phyloP scores from a whole-genome alignment of 2,329 filamentous ascomycete genomes.

The Penicillium sp. region DNA sequence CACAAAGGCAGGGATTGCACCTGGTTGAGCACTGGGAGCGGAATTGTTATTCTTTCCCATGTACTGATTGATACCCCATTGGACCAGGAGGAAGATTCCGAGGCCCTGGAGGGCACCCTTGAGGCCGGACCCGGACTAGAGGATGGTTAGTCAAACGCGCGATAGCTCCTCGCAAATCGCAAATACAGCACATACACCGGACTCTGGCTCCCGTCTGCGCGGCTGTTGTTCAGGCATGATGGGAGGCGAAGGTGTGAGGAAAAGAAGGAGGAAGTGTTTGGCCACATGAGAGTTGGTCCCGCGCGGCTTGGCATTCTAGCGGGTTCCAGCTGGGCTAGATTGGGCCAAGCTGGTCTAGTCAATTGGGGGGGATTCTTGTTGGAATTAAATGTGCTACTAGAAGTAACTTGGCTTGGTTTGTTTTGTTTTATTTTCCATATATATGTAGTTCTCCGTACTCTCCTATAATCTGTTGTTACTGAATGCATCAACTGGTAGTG shows the following conservation, averaged over 20 bases:
- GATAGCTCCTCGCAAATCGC: background rate
- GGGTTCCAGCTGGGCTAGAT: conserved; percentile 5
- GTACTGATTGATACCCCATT: conserved; percentile 62
- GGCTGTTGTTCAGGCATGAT: conserved; percentile 47
- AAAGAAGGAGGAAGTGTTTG: conserved; percentile 16
- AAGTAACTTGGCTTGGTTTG: too few species aligned
- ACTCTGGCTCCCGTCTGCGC: conserved; percentile 39
- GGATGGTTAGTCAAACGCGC: conserved; percentile 26
- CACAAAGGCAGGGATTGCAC: conserved; percentile 64
- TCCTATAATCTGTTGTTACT: too few species aligned
- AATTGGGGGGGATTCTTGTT: too few species aligned
- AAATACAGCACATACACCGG: conserved; percentile 29
- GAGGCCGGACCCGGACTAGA: conserved; percentile 48
- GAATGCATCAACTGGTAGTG: background rate
- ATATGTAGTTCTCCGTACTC: too few species aligned
- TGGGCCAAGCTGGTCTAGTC: too few species aligned
- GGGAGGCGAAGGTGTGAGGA: conserved; percentile 15
- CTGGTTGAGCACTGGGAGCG: conserved; percentile 25
- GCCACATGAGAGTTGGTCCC: conserved; percentile 8
- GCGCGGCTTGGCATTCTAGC: conserved; percentile 18
- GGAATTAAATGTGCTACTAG: too few species aligned
- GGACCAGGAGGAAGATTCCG: conserved; percentile 63
- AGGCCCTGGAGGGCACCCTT: conserved; percentile 58
- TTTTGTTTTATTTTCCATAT: background rate
- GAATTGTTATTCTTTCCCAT: conserved; percentile 44